These are phyloP conservation scores for Fragaria ananassa DNA, from an alignment of 306 rosid genomes.

Conservation along the genomic window DNA sequence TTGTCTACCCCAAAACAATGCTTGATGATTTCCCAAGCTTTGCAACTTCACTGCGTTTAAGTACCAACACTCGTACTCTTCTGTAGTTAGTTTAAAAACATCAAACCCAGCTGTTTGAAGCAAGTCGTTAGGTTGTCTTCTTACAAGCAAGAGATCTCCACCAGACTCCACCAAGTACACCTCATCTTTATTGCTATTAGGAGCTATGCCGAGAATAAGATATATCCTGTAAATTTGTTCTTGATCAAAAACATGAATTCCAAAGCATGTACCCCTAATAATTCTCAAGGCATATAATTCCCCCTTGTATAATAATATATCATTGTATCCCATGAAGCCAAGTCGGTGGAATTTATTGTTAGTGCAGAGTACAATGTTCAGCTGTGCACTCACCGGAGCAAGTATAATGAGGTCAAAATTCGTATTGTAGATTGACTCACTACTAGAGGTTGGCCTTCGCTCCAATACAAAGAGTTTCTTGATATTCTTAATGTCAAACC, in stretches of 20 bases:
- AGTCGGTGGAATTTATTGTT: background rate
- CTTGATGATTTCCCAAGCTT: background rate
- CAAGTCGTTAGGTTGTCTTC: background rate
- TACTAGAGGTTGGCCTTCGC: background rate
- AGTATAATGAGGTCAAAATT: background rate
- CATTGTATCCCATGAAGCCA: background rate
- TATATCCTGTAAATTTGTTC: background rate
- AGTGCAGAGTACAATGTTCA: background rate
- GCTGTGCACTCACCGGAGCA: background rate
- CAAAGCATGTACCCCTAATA: background rate
- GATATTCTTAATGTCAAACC: background rate
- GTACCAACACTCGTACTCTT: no score
- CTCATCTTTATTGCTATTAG: background rate
- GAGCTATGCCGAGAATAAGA: background rate
- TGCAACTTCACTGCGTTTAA: background rate
- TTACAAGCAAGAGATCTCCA: background rate
- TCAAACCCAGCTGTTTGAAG: background rate
- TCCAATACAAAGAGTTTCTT: background rate
- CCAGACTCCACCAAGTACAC: background rate
- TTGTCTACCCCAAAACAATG: background rate
- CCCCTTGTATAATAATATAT: background rate
- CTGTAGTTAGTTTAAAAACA: background rate
- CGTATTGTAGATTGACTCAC: background rate
- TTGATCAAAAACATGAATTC: background rate
- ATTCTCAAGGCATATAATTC: background rate